A percentile compares a stretch with the other conserved stretches of the same genome.
Conservation (phyloP, 345 rosid species). For the Arabidopsis arenosa region DNA sequence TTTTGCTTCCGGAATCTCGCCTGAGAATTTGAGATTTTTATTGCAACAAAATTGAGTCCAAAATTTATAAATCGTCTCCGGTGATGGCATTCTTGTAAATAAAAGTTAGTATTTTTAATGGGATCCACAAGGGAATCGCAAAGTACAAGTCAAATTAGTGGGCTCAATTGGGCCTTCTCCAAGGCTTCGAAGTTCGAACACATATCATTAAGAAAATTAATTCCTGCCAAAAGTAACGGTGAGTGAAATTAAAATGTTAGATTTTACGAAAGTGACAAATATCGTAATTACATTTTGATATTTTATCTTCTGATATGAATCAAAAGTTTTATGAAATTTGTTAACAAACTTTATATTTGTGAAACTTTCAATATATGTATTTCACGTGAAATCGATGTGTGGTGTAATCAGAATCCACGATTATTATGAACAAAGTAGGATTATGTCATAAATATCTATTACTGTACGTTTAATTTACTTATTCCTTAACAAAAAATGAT, state of each 20-base stretch:
- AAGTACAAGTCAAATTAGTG: conserved; percentile 22
- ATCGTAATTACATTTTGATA: too few species aligned
- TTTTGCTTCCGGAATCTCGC: not conserved
- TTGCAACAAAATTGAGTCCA: conserved; percentile 22
- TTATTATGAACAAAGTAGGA: not conserved
- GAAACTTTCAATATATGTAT: too few species aligned
- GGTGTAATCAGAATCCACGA: too few species aligned
- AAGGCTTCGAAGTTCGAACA: not conserved
- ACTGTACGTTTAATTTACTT: not conserved
- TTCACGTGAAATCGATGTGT: too few species aligned
- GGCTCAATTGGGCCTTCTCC: conserved; percentile 41
- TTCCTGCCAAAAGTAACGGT: not conserved
- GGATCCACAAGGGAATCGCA: not conserved
- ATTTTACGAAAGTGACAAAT: not conserved
- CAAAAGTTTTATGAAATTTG: not conserved
- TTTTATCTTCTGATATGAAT: not conserved
- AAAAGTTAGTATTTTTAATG: not conserved
- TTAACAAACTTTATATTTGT: too few species aligned
- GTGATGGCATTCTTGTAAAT: conserved; percentile 32
- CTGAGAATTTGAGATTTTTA: conserved; percentile 24
- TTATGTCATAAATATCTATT: not conserved
- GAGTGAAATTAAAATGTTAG: not conserved
- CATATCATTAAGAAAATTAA: conserved; percentile 3
- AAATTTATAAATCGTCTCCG: conserved; percentile 31
- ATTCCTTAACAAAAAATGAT: not conserved